phyloP scores from a whole-genome alignment of 2,329 filamentous ascomycete species.

The Magnaporthiopsis rhizophila region DNA sequence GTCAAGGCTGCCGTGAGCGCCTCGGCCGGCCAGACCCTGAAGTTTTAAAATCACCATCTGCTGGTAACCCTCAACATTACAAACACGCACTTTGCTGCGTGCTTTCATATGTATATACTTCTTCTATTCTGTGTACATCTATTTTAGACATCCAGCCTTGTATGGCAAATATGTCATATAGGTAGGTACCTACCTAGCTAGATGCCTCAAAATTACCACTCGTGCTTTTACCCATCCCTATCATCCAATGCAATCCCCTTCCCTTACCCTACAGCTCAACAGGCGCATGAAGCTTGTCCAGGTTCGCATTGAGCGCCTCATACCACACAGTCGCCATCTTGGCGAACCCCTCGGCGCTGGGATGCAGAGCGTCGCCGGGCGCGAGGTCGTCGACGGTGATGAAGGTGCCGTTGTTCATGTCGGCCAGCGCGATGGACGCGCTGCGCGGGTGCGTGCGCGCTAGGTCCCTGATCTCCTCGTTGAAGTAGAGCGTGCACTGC shows the following conservation, averaged over 20 bases:
- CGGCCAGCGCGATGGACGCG: constrained; percentile 1
- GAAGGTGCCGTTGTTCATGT: constrained; percentile 8
- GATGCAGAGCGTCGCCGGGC: constrained; percentile 5
- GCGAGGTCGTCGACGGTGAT: constrained; percentile 8
- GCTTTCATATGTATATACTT: background rate
- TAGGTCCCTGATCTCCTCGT: constrained; percentile 6
- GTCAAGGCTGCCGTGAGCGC: constrained; percentile 34
- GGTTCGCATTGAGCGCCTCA: background rate
- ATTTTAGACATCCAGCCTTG: background rate
- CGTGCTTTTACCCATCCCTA: background rate
- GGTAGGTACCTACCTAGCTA: too few species aligned
- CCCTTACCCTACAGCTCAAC: background rate
- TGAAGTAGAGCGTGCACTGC: constrained; percentile 4
- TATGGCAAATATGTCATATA: too few species aligned
- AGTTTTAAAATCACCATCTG: constrained; percentile 16
- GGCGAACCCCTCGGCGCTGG: constrained; percentile 3
- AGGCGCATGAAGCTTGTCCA: background rate
- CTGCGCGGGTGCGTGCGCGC: constrained; percentile 1
- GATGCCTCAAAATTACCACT: too few species aligned
- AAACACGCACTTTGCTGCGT: background rate
- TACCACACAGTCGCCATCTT: constrained; percentile 8
- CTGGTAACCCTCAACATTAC: background rate
- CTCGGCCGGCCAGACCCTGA: constrained; percentile 30
- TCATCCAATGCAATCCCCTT: background rate
- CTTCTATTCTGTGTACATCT: background rate